These are phyloP conservation scores for Coemansia sp. DNA, from an alignment of 192 early-diverging fungal genomes.

Conservation along the genomic window DNA sequence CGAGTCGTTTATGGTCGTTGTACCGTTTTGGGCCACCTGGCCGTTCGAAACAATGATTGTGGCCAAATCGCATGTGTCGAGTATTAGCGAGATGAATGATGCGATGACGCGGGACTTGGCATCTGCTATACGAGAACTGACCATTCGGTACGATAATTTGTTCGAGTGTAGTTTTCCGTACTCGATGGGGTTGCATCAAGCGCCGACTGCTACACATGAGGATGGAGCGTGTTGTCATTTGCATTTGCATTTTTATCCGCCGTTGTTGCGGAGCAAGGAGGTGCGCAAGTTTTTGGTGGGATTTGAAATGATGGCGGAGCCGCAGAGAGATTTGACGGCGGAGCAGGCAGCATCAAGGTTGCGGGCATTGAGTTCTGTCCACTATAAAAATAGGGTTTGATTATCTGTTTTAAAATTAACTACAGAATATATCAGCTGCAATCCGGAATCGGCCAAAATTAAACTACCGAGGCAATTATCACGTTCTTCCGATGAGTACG, in stretches of 20 bases:
- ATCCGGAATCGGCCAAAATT: neutral
- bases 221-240: slow-evolving; percentile 64
- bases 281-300: slow-evolving; percentile 96
- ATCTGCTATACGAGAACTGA: slow-evolving; percentile 68
- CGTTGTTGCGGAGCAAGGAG: slow-evolving; percentile 82
- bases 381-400: slow-evolving; percentile 11
- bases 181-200: slow-evolving; percentile 93
- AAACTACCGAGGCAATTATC: neutral
- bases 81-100: slow-evolving; percentile 53
- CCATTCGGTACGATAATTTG: slow-evolving; percentile 89
- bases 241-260: slow-evolving; percentile 96
- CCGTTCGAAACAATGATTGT: slow-evolving; percentile 92
- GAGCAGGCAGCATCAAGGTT: slow-evolving; percentile 85
- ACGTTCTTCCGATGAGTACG: too few species aligned
- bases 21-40: slow-evolving; percentile 98
- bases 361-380: slow-evolving; percentile 50
- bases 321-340: slow-evolving; percentile 91
- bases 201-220: slow-evolving; percentile 62
- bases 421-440: neutral
- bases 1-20: slow-evolving; percentile 73
- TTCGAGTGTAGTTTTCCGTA: slow-evolving; percentile 93
- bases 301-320: slow-evolving; percentile 91
- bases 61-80: slow-evolving; percentile 60
- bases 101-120: slow-evolving; percentile 67
- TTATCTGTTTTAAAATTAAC: neutral